Base-by-base conservation (phyloP, 371 early-diverging fungal species). In the Mortierella sp. region DNA sequence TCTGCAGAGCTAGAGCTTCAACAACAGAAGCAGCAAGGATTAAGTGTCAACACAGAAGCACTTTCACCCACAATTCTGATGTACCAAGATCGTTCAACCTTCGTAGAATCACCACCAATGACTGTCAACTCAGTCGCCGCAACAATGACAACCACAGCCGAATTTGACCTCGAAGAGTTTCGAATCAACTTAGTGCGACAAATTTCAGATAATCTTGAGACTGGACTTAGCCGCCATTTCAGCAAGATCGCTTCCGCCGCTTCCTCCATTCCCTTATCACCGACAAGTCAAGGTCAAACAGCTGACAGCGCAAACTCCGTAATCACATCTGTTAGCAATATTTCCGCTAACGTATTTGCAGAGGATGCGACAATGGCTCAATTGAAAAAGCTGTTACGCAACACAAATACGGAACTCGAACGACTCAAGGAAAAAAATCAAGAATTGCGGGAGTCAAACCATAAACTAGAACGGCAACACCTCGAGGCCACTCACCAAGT, bases 151-250 rank as follows among this genome's bases (percentile, higher is more conserved):
- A 47, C 62, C 62, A 47, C 43, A 35, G 8, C 62, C 1, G 70
- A 78, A 45, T 73, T 79, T 29, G 69, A 80, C 34, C 75, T 75
- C 22, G 80, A 80, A 51, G 80, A 80, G 43, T 74, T 80, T 68
- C 64, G 71, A 10, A 67, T 70, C 59, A 67, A 68, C 40, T 61
- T 79, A n/a, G 67, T 79, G 68, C 74, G 80, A 15, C 80, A 79
- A 47, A 74, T 79, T 60, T 59, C 70, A 0, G 80, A 79, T 34
- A 73, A 79, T 23, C 70, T 79, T 8, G 74, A 74, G 58, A 62
- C 75, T 10, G 70, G 70, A 2, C 70, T 79, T 15, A 68, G 64
- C 17, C 78, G 78, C 54, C 78, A 77, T 42, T 72, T 72, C 23
- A 61, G 61, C 6, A 73, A 79, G 56, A 31, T 79, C 22, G 74